Percentiles rank a stretch among this genome's conserved stretches.
Evolutionary conservation across 2,329 filamentous ascomycete genomes (phyloP).

Genomic region (Colletotrichum aenigma): DNA sequence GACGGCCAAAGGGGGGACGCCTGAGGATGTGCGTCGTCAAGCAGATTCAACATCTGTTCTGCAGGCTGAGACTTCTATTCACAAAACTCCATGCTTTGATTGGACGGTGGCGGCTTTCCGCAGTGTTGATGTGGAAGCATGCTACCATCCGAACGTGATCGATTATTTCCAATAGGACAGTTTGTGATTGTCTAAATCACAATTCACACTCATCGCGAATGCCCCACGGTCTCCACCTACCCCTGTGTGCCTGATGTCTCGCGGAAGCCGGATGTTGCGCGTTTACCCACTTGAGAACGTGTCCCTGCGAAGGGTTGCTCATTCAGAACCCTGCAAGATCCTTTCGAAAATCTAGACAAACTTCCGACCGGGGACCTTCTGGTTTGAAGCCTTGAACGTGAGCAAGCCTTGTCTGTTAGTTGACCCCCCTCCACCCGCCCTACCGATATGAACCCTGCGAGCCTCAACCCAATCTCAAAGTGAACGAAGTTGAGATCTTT

Average conservation of each 20-base stretch:
- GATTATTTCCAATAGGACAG: not conserved
- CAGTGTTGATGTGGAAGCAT: not conserved
- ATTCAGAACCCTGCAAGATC: not conserved
- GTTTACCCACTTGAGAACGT: not conserved
- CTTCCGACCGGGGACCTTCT: not conserved
- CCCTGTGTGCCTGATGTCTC: not conserved
- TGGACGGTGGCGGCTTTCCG: not conserved
- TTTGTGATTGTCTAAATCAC: not conserved
- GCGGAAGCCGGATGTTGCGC: not conserved
- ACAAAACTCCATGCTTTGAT: not conserved
- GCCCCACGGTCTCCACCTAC: not conserved
- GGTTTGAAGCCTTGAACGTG: not conserved
- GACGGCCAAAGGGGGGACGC: not conserved
- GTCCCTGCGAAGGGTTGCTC: not conserved
- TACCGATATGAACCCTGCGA: not conserved
- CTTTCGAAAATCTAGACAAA: not conserved
- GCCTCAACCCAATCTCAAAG: not conserved
- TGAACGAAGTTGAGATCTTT: not conserved
- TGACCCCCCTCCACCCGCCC: not conserved
- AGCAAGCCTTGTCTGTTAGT: not conserved
- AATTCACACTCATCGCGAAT: not conserved
- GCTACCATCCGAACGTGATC: not conserved
- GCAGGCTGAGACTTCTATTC: not conserved
- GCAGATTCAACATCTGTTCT: constrained; percentile 4
- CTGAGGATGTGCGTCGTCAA: constrained; percentile 1